These are phyloP conservation scores for Shiraia bambusicola DNA, from an alignment of 2,329 filamentous ascomycete species.

Conservation along the genomic window DNA sequence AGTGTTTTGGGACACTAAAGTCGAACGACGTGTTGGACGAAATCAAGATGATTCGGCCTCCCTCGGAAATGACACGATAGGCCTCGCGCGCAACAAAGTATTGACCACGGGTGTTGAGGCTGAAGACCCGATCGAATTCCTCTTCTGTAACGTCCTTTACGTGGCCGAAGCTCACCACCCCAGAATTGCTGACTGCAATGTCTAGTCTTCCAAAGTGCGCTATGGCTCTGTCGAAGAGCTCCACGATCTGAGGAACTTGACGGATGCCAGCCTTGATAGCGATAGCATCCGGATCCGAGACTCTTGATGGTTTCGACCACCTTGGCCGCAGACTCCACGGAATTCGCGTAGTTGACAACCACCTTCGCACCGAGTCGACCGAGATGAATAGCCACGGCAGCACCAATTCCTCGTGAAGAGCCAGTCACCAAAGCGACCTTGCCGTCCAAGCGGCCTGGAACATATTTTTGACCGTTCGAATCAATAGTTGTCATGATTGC, in stretches of 20 bases:
- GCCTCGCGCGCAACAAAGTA: slow-evolving; percentile 75
- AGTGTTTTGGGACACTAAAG: slow-evolving; percentile 66
- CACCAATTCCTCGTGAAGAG: slow-evolving; percentile 62
- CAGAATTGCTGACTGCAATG: slow-evolving; percentile 52
- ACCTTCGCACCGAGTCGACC: slow-evolving; percentile 61
- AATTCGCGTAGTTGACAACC: slow-evolving; percentile 63
- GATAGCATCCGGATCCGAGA: slow-evolving; percentile 25
- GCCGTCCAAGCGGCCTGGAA: slow-evolving; percentile 27
- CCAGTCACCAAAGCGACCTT: slow-evolving; percentile 60
- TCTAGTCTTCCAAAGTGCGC: slow-evolving; percentile 41
- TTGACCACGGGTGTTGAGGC: slow-evolving; percentile 66
- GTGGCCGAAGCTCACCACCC: slow-evolving; percentile 66
- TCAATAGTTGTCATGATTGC: too few relatives aligned
- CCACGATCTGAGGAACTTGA: neutral
- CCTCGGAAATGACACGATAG: slow-evolving; percentile 65
- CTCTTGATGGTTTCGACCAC: slow-evolving; percentile 46
- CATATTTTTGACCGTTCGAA: too few relatives aligned
- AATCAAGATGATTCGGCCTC: slow-evolving; percentile 72
- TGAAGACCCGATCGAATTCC: slow-evolving; percentile 69
- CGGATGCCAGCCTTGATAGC: too few relatives aligned
- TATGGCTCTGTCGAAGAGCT: slow-evolving; percentile 50
- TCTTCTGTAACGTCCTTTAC: slow-evolving; percentile 66
- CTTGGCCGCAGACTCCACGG: slow-evolving; percentile 48
- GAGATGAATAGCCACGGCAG: slow-evolving; percentile 63
- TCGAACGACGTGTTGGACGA: slow-evolving; percentile 67